Evolutionary conservation across 2,329 filamentous ascomycete species (phyloP), one percentile per base, ranked within the genome.

Genomic region (Endoconidiophora polonica): DNA sequence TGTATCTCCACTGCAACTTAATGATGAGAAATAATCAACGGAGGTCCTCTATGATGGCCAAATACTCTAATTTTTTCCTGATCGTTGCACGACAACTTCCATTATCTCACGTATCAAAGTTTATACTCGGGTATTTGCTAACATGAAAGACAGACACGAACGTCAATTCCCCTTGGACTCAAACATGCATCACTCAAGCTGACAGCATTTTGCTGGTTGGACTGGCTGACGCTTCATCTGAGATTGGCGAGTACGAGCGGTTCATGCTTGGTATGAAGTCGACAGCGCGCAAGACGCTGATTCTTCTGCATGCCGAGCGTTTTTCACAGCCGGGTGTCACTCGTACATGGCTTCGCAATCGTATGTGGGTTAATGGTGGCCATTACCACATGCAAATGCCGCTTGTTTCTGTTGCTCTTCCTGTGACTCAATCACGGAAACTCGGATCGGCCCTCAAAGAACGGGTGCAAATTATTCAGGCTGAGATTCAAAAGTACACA

Each of bases 221-320:
- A 1, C 68, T 96, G 12, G 91, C 88, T 1, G 91, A 96, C 61
- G 82, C 83, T 0, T 94, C 88, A 2, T 83, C 91, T 0, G 81
- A 76, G 42, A 91, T 96, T 56, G 91, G 91, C 40, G 93, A 98
- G 62, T 98, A 96, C 57, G 91, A 98, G 63, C 78, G 91, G 2
- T 95, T 98, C 62, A 76, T 98, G 60, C 73, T 98, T 14, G 93
- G 91, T 0, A 95, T 94, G 72, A 96, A 98, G 64, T 95, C 90
- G 0, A 98, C 91, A 0, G 90, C 91, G 0, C 76, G 90, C 46
- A 98, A 96, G 62, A 85, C 93, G 55, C 70, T 98, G 2, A 87
- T 98, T 1, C 68, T 98, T 22, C 67, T 98, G 2, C 93, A 98
- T 61, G 71, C 83, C 0, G 91, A 98, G 58, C 76, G 88, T 46